Evolutionary conservation across 257 asterid genomes (phyloP).

Genomic region (Nemophila menziesii): DNA sequence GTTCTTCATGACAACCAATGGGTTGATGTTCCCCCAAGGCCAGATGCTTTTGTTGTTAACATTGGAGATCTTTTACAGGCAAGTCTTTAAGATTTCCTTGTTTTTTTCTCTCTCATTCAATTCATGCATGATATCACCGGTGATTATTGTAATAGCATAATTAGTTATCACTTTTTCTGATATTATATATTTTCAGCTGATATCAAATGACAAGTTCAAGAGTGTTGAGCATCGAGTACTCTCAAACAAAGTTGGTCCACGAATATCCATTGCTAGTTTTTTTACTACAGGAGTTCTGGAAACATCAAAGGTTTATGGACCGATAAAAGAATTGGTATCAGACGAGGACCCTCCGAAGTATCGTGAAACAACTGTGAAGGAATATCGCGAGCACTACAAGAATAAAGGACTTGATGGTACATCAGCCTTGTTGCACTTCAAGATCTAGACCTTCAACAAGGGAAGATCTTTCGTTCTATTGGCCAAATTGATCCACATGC

Average conservation of each 20-base stretch:
- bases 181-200: constrained; percentile 1
- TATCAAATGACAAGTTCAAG: constrained; percentile 13
- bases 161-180: no score
- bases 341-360: not conserved
- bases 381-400: not conserved
- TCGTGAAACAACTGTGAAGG: not conserved
- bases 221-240: constrained; percentile 15
- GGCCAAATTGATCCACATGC: no score
- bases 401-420: not conserved
- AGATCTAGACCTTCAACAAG: no score
- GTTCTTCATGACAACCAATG: constrained; percentile 11
- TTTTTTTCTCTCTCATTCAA: no score
- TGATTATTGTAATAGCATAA: no score
- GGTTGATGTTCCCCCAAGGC: constrained; percentile 10
- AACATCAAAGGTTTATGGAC: not conserved
- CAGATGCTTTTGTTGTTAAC: constrained; percentile 12
- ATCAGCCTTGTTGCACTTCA: no score
- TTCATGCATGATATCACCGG: no score
- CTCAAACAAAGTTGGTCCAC: constrained; percentile 8
- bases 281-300: not conserved
- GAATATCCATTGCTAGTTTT: constrained; percentile 15
- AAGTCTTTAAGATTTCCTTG: not conserved
- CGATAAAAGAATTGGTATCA: no score
- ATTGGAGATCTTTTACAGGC: constrained; percentile 17
- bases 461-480: no score